Evolutionary conservation across 208 protist genomes (phyloP), one percentile per base, ranked within the genome.

Genomic region (Leishmania major): DNA sequence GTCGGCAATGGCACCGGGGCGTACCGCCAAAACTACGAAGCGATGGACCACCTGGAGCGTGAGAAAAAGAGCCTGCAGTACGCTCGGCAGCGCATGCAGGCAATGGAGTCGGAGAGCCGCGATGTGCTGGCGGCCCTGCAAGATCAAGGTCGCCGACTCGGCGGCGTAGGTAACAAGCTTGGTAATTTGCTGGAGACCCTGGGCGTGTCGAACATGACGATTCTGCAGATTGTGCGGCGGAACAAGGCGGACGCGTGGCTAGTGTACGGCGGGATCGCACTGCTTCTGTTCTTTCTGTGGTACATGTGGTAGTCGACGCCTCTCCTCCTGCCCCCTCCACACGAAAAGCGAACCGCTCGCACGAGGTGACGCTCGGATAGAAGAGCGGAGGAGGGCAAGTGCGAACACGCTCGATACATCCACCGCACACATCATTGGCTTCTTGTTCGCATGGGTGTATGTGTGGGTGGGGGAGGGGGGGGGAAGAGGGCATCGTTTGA

Each of bases 211-310:
- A 96, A 97, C 82, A 93, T 86, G 43, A 95, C 92, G 0, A 89
- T 96, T 77, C 49, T 92, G 55, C 91, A 95, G 35, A 93, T 97
- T 85, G 84, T 97, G 67, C 91, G 94, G 2, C 92, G 92, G 53
- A 97, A 97, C 83, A 84, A 90, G 83, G 78, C 88, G 45, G 94
- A 97, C 73, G 92, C 94, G 79, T 97, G 92, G 90, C 71, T 97
- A 8, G 92, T 97, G 11, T 97, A 95, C 74, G 87, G 87, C 43
- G 91, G 91, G 22, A 94, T 94, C 28, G 79, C 82, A 7, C 47
- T 91, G 19, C 86, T 92, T n/a, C 59, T 94, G 1, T 89, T 96
- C 37, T 79, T 95, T 40, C 79, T 94, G 89, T 95, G 90, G 89
- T 94, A 91, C 77, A 90, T 95, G n/a, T 93, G 81, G 84, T 89